Percentiles rank a stretch among this genome's conserved stretches.
phyloP scores from a whole-genome alignment of 495 filamentous ascomycete genomes.

The Daldinia childiae region DNA sequence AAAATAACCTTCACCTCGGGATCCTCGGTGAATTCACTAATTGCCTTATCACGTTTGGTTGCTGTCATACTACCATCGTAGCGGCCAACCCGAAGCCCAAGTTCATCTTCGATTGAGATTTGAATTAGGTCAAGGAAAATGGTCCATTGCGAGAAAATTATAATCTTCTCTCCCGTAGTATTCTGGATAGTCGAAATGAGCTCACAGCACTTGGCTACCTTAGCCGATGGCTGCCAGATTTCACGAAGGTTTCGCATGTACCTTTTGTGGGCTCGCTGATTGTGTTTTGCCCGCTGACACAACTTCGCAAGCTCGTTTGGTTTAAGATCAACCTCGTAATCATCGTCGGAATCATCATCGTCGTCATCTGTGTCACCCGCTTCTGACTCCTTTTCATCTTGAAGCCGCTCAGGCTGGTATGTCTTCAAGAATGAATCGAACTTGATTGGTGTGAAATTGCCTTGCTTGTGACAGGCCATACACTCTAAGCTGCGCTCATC shows the following conservation, averaged over 20 bases:
- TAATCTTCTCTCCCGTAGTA: conserved; percentile 73
- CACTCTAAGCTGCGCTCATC: conserved; percentile 10
- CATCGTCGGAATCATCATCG: conserved; percentile 53
- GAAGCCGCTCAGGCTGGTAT: conserved; percentile 63
- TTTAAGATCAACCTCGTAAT: conserved; percentile 2
- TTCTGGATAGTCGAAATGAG: conserved; percentile 61
- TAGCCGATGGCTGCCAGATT: conserved; percentile 77
- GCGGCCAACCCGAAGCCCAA: conserved; percentile 61
- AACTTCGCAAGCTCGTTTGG: conserved; percentile 44
- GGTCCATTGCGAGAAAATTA: conserved; percentile 93
- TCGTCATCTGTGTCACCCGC: conserved; percentile 38
- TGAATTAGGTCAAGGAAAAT: conserved; percentile 87
- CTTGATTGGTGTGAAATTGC: conserved; percentile 66
- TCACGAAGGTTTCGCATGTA: conserved; percentile 75
- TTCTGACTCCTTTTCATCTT: conserved; percentile 6
- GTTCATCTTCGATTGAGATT: conserved; percentile 69
- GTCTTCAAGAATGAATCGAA: conserved; percentile 77
- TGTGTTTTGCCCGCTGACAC: conserved; percentile 67
- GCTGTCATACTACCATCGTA: conserved; percentile 88
- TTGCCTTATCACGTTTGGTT: conserved; percentile 72
- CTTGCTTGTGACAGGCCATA: neutral
- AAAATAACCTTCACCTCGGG: conserved; percentile 78
- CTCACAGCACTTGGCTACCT: conserved; percentile 78
- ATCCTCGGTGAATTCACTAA: conserved; percentile 74
- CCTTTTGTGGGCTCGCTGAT: conserved; percentile 65